A percentile compares a stretch with the other conserved stretches of the same genome.
Evolutionary conservation across 2,329 filamentous ascomycete species (phyloP).

Genomic region (Arthrobotrys musiformis): DNA sequence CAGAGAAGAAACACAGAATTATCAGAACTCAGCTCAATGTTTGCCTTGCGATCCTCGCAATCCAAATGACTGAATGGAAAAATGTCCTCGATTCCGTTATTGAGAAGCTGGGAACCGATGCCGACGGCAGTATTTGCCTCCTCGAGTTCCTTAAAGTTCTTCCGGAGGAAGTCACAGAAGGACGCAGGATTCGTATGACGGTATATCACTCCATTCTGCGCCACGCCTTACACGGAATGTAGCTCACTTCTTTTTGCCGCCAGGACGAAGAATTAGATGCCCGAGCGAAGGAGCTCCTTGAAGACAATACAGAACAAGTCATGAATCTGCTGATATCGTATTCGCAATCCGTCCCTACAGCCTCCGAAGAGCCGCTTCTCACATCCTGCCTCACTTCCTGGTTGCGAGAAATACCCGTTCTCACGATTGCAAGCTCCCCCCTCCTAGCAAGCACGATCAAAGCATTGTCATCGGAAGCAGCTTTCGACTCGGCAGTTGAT

Average conservation of each 20-base stretch:
- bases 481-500: slow-evolving; percentile 88
- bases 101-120: slow-evolving; percentile 77
- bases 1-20: slow-evolving; percentile 77
- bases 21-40: slow-evolving; percentile 93
- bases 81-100: slow-evolving; percentile 87
- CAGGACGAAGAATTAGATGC: slow-evolving; percentile 94
- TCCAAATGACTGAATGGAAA: slow-evolving; percentile 96
- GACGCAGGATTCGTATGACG: slow-evolving; percentile 98
- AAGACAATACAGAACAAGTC: slow-evolving; percentile 89
- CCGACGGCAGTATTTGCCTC: slow-evolving; percentile 83
- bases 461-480: slow-evolving; percentile 77
- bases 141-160: slow-evolving; percentile 96
- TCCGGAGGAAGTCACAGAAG: slow-evolving; percentile 98
- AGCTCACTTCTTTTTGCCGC: neutral
- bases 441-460: slow-evolving; percentile 83
- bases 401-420: slow-evolving; percentile 89
- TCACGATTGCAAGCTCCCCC: slow-evolving; percentile 83
- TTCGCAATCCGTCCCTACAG: slow-evolving; percentile 65
- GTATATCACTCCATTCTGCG: slow-evolving; percentile 76
- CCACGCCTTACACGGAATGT: neutral
- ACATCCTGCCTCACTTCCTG: slow-evolving; percentile 97
- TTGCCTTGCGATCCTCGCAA: slow-evolving; percentile 90
- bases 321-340: slow-evolving; percentile 85
- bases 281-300: slow-evolving; percentile 87
- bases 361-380: slow-evolving; percentile 75